Base-by-base conservation (phyloP, 1,284 basidiomycete species). In the Vanrija sp. region DNA sequence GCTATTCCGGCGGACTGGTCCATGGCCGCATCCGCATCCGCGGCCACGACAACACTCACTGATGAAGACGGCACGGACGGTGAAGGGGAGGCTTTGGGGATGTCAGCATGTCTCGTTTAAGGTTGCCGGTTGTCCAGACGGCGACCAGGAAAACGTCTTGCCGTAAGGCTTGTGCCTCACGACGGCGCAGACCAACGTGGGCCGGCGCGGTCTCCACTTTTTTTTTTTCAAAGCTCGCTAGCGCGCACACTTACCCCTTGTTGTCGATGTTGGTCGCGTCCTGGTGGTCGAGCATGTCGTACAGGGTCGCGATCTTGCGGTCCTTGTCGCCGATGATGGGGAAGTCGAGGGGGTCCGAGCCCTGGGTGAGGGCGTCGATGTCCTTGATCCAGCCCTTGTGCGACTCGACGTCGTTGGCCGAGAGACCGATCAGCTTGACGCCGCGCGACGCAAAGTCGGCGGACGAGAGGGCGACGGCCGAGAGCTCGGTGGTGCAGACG, bases 261-360 rank as follows among this genome's bases (percentile, higher is more conserved):
- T 82, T 82, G 77, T 99, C 96, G 54, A 88, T 85, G 80, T 98
- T 99, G 58, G 93, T 95, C 61, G 66, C 65, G 49, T 89, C 83
- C 74, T 95, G 89, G 65, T 88, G 83, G 76, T 98, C 95, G 59
- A 98, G 83, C 96, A 98, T 98, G 76, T 73, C 78, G 62, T 79
- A 79, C 16, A 77, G 65, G 43, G 83, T 85, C 16, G 91, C 88
- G 54, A 97, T 83, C 75, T 86, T 87, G 73, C 96, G 85, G 72
- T 92, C 87, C 49, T 84, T 82, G 74, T 98, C 95, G 54, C 91
- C 94, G 64, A 99, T 96, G 77, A 98, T 98, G 59, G 95, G 96
- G 83, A 91, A 98, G 63, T 86, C 78, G 63, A 98, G 86, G 16
- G 84, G 81, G 63, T 80, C 77, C 16, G 87, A 87, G 6, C 59